Base-by-base conservation (phyloP, 768 basidiomycete species). In the Asterophora parasitica region DNA sequence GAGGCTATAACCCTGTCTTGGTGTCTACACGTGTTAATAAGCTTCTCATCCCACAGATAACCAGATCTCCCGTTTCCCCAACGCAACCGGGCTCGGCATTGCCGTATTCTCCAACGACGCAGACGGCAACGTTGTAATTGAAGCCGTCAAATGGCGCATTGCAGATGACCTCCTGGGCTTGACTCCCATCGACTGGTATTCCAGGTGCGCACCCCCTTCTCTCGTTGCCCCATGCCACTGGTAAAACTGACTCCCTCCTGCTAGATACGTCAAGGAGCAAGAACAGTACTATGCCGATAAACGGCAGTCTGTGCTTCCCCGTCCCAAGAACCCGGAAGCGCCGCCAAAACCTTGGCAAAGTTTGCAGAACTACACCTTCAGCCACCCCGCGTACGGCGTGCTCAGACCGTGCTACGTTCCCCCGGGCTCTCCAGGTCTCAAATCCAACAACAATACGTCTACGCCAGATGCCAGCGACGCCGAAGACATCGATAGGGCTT, bases 91-190 rank as follows among this genome's bases (percentile, higher is more conserved):
- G 30, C 57, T 76, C 7, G 74, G 61, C 1, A 60, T 76, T 20
- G 58, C 71, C 8, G 56, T 66, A 1, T 59, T 75, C 2, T 69
- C 69, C 4, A 74, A 75, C 45, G 72, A 75, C 44, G 71, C 58
- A 0, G 60, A 61, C 16, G 73, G 70, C 8, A 53, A 52, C 7
- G 58, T 51, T 26, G 49, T 74, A 26, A 52, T 66, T 15, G 67
- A 72, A 49, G 51, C 65, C 27, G 65, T 69, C 7, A 71, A 71
- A 40, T 70, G 61, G 57, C 57, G 66, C 10, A 66, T 74, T n/a
- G 58, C 61, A 5, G 71, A 74, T 17, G 63, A 70, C 10, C 30
- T 70, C 3, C 55, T 74, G 2, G 58, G 59, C 1, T 48, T 72
- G 20, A 50, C 62, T 16, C 50, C 60, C 15, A 56, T 71, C 7